Conservation (phyloP, 2,329 filamentous ascomycete species). For the Claviceps monticola region DNA sequence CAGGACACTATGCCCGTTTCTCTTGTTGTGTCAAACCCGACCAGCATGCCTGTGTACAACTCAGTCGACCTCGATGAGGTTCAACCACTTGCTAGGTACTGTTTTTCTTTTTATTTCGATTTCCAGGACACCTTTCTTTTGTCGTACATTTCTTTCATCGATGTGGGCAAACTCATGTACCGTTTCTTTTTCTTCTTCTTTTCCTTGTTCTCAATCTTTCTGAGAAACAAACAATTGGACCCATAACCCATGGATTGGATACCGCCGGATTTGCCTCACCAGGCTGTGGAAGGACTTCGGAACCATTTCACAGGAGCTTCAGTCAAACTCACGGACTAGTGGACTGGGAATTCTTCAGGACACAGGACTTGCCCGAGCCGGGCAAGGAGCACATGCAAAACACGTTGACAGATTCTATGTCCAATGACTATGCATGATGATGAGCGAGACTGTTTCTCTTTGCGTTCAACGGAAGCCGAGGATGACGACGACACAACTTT, state of each 20-base stretch:
- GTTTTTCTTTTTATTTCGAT: slow-evolving; percentile 32
- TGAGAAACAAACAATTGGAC: neutral
- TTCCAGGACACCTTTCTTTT: slow-evolving; percentile 28
- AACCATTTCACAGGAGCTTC: neutral
- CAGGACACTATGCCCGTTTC: slow-evolving; percentile 30
- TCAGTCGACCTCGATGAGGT: slow-evolving; percentile 44
- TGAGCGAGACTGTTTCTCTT: slow-evolving; percentile 2
- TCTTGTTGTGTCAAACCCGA: slow-evolving; percentile 32
- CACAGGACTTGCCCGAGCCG: slow-evolving; percentile 8
- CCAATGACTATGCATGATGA: neutral
- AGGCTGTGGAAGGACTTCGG: neutral
- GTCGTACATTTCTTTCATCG: neutral
- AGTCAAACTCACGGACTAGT: neutral
- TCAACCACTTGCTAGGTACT: slow-evolving; percentile 49
- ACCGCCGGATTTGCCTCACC: neutral
- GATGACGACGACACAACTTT: neutral
- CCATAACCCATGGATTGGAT: neutral
- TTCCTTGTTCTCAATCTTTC: too few relatives aligned
- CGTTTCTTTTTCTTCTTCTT: slow-evolving; percentile 13
- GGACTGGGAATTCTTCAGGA: neutral
- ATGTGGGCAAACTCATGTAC: slow-evolving; percentile 8
- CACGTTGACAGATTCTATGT: neutral
- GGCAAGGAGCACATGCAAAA: slow-evolving; percentile 4
- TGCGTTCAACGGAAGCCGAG: neutral
- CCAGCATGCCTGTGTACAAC: slow-evolving; percentile 39